Percentiles rank a stretch among this genome's conserved stretches.
These are phyloP conservation scores for Podospora tetraspora DNA, from an alignment of 495 filamentous ascomycete genomes.

Conservation along the genomic window DNA sequence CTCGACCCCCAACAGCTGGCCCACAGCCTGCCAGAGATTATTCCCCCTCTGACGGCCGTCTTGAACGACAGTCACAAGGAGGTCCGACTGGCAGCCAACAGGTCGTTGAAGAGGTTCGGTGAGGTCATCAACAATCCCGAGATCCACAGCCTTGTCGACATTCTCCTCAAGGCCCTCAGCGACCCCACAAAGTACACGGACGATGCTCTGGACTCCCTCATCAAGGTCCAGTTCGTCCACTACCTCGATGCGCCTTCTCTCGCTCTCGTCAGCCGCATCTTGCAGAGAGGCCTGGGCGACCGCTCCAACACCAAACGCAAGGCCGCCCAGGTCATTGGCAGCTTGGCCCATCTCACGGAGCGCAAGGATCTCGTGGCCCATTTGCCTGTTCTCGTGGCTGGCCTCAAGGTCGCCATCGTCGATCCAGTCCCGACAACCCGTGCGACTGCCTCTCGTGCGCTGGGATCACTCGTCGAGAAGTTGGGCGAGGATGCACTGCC, in stretches of 20 bases:
- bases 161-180: slow-evolving; percentile 91
- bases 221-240: slow-evolving; percentile 93
- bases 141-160: slow-evolving; percentile 81
- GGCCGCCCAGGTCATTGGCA: slow-evolving; percentile 93
- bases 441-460: slow-evolving; percentile 90
- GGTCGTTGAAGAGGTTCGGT: slow-evolving; percentile 92
- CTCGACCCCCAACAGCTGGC: slow-evolving; percentile 92
- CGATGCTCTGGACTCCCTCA: slow-evolving; percentile 84
- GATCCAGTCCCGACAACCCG: slow-evolving; percentile 96
- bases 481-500: slow-evolving; percentile 94
- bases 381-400: slow-evolving; percentile 86
- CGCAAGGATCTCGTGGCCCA: slow-evolving; percentile 89
- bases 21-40: slow-evolving; percentile 87
- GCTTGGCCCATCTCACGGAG: slow-evolving; percentile 92
- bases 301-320: slow-evolving; percentile 93
- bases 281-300: slow-evolving; percentile 86
- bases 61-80: slow-evolving; percentile 98
- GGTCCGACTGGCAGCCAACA: slow-evolving; percentile 83
- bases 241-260: slow-evolving; percentile 94
- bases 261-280: slow-evolving; percentile 87
- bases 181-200: slow-evolving; percentile 98
- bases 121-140: slow-evolving; percentile 98
- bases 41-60: slow-evolving; percentile 87
- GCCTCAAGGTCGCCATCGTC: slow-evolving; percentile 80
- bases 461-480: slow-evolving; percentile 94